Evolutionary conservation across 345 rosid genomes (phyloP).

Genomic region (Brassica nigra): DNA sequence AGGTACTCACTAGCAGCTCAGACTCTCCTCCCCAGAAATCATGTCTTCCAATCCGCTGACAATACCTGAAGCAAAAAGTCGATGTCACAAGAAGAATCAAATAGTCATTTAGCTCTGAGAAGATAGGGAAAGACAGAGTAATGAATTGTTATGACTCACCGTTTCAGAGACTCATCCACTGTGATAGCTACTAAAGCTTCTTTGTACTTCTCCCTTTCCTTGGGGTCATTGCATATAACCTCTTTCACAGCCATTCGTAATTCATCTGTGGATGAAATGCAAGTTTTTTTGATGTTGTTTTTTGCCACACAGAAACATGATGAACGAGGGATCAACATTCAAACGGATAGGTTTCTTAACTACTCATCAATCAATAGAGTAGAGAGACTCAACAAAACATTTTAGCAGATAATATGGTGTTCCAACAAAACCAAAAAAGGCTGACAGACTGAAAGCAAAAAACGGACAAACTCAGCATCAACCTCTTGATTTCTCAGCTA

Average conservation of each 20-base stretch:
- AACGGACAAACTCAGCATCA: not conserved
- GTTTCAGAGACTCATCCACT: constrained; percentile 78
- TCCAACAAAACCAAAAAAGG: not conserved
- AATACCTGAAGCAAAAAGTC: constrained; percentile 53
- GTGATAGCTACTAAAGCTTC: constrained; percentile 80
- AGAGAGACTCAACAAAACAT: constrained; percentile 6
- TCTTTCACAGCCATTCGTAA: constrained; percentile 89
- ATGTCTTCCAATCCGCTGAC: constrained; percentile 65
- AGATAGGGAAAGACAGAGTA: not conserved
- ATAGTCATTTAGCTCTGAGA: not conserved
- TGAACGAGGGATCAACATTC: not conserved
- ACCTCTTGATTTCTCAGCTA: not conserved
- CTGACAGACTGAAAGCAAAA: not conserved
- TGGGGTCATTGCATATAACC: constrained; percentile 62
- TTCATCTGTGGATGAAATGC: constrained; percentile 54
- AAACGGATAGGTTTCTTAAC: not conserved
- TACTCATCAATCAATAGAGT: not conserved
- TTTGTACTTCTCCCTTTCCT: constrained; percentile 65
- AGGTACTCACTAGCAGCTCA: constrained; percentile 69
- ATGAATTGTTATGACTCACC: constrained; percentile 42
- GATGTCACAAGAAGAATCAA: not conserved
- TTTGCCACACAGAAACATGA: not conserved
- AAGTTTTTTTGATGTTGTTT: not conserved
- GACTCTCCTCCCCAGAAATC: constrained; percentile 99
- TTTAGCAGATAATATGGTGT: not conserved